Evolutionary conservation across 371 early-diverging fungal genomes (phyloP).

Genomic region (Actinomortierella ambigua): DNA sequence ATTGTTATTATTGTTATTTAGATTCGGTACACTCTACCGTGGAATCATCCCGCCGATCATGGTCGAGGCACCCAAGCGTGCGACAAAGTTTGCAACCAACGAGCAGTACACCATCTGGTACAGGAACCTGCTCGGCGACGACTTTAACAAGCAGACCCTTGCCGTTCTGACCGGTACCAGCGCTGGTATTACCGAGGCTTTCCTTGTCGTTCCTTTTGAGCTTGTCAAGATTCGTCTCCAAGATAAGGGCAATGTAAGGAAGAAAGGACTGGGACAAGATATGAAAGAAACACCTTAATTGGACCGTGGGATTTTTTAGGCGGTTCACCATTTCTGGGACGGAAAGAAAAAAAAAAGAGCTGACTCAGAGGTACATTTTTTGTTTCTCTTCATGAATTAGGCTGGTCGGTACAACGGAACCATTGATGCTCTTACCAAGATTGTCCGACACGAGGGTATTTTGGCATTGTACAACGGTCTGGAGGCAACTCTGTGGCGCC

Average conservation of each 20-base stretch:
- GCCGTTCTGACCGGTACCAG: slow-evolving; percentile 90
- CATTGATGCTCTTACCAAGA: slow-evolving; percentile 34
- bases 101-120: slow-evolving; percentile 83
- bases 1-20: slow-evolving; percentile 11
- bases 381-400: slow-evolving; percentile 9
- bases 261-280: no score
- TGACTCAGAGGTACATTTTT: neutral
- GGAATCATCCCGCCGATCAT: slow-evolving; percentile 96
- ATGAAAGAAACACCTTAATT: slow-evolving; percentile 1
- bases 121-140: slow-evolving; percentile 69
- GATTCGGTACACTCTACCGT: slow-evolving; percentile 83
- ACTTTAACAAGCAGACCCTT: slow-evolving; percentile 75
- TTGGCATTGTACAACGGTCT: slow-evolving; percentile 91
- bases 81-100: slow-evolving; percentile 96
- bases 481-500: slow-evolving; percentile 95
- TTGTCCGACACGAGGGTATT: slow-evolving; percentile 48
- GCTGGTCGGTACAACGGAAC: slow-evolving; percentile 43
- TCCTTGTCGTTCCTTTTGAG: slow-evolving; percentile 92
- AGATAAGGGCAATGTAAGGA: slow-evolving; percentile 73
- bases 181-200: slow-evolving; percentile 94
- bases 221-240: slow-evolving; percentile 95
- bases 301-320: neutral
- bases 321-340: slow-evolving; percentile 8
- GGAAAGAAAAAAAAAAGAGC: slow-evolving; percentile 77
- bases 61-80: slow-evolving; percentile 98